These are phyloP conservation scores for Saccharomycopsis sp. DNA, from an alignment of 805 yeast species.

Conservation along the genomic window DNA sequence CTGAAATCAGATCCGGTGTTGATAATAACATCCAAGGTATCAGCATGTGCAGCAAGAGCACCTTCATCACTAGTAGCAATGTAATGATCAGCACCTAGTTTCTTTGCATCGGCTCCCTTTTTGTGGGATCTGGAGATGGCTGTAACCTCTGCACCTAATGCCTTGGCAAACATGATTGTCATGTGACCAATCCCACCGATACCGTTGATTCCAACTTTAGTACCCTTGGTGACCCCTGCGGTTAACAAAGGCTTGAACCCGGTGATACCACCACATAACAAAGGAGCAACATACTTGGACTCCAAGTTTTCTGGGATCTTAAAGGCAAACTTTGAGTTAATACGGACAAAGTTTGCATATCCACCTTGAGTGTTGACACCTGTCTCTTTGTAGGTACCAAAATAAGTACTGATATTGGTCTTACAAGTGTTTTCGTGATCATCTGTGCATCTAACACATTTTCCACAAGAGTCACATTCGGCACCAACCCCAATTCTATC, in stretches of 20 bases:
- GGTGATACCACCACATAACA: constrained; percentile 51
- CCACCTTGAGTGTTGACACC: constrained; percentile 47
- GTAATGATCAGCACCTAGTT: constrained; percentile 48
- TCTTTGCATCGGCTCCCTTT: constrained; percentile 42
- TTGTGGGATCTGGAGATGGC: constrained; percentile 47
- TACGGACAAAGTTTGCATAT: constrained; percentile 40
- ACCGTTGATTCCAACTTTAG: constrained; percentile 46
- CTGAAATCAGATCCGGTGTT: constrained; percentile 41
- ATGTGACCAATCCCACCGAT: constrained; percentile 53
- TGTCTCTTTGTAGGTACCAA: constrained; percentile 36
- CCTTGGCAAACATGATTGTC: constrained; percentile 50
- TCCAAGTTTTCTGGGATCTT: constrained; percentile 40
- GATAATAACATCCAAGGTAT: constrained; percentile 40
- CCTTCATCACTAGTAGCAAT: constrained; percentile 41
- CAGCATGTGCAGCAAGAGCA: constrained; percentile 31
- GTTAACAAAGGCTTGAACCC: constrained; percentile 43
- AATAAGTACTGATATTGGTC: constrained; percentile 44
- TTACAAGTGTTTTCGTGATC: constrained; percentile 53
- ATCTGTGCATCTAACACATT: constrained; percentile 53
- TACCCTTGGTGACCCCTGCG: constrained; percentile 41
- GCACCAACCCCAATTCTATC: constrained; percentile 82
- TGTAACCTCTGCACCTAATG: constrained; percentile 52
- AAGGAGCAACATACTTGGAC: constrained; percentile 41
- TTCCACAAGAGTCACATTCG: constrained; percentile 50
- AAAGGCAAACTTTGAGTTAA: constrained; percentile 38